Base-by-base conservation (phyloP, 495 filamentous ascomycete species). In the Aspergillus egyptiacus region DNA sequence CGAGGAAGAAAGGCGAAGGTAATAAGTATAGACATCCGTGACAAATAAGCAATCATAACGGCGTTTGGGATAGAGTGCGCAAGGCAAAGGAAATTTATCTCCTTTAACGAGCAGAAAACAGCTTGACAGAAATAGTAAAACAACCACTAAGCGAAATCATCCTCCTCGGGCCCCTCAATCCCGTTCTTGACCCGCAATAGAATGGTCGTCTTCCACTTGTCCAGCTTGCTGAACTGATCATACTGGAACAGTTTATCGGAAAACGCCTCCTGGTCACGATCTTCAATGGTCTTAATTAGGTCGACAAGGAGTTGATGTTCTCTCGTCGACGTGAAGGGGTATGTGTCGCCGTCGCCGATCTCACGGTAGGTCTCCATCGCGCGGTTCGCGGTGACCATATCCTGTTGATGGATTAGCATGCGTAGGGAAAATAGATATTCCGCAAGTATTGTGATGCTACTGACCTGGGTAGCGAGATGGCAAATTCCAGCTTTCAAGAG, bases 181-280 rank as follows among this genome's bases (percentile, higher is more conserved):
- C 70, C 75, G 59, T 81, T 82, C 80, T 96, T 95, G 58, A 96
- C 73, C 59, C 82, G 77, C 58, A 95, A 64, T 40, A 95, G 68
- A 30, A 96, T 76, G 30, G 85, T 89, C 46, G 86, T 94, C 83
- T 95, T 91, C 91, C 91, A 96, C 73, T 90, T 89, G 61, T 95
- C 89, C 59, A 96, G 70, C 71, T 89, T 87, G 69, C 84, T 91
- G 72, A 95, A 75, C 72, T 91, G 86, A 67, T 95, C 86, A 60
- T 74, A 96, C 55, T 86, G 80, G 69, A 85, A 91, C 42, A 95
- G 71, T 69, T 89, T 90, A 59, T 94, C 89, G 9, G 82, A 81
- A 54, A 93, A 97, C 27, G 66, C 72, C 48, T 94, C 89, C 65
- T 83, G 82, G 59, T 95, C 85, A 14, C 81, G 81, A 11, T 71